Base-by-base conservation (phyloP, 2,329 filamentous ascomycete genomes). In the Bipolaris oryzae region DNA sequence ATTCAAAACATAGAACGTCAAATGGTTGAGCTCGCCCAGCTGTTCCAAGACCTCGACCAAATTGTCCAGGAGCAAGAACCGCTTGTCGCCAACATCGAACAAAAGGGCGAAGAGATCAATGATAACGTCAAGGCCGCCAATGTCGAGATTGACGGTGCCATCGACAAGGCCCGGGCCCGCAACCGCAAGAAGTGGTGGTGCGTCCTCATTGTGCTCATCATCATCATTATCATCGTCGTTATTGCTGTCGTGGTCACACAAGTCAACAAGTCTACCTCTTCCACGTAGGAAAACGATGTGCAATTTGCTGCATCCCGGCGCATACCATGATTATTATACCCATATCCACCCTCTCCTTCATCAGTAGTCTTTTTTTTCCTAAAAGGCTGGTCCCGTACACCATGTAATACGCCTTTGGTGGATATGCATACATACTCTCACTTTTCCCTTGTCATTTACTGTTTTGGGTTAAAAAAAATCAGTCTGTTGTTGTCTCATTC, bases 111-210 rank as follows among this genome's bases (percentile, higher is more conserved):
- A 77, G 90, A 96, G 72, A 90, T 95, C 37, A 87, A 90, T 46
- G 87, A 89, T 55, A 91, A 98, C 76, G 85, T 97, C 45, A 86
- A 89, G 70, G 89, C 95, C 75, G 94, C 89, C 63, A 97, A 95
- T 72, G 84, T 87, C 61, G 87, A 97, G 76, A 90, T 98, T 57
- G 87, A 84, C 37, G 85, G 85, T n/a, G 93, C 93, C 11, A 90
- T 96, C 61, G 83, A 84, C 59, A 96, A 91, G 66, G 94, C 94
- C 7, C 84, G 89, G 50, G 65, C 63, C 60, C 69, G 73, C 52
- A 74, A 85, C 87, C 67, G 91, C 89, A 96, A 96, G 92, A 97
- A 97, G 89, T 97, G 92, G 93, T 93, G 90, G 75, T 96, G 92
- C 82, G 79, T 96, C 66, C 87, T 89, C 70, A 91, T 97, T 71